phyloP scores from a whole-genome alignment of 148 eudicot species.

The Vaccinium macrocarpon region DNA sequence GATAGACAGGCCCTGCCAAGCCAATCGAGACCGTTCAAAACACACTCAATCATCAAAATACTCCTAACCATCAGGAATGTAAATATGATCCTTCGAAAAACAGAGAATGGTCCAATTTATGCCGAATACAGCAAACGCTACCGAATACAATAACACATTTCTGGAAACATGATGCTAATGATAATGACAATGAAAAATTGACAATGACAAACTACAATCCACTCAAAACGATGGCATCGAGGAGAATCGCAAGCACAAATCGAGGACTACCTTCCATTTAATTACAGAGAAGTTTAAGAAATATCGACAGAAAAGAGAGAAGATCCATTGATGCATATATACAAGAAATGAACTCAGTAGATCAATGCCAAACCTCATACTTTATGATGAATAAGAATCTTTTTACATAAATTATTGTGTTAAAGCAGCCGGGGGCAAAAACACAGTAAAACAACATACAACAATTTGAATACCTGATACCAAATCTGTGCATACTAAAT shows the following conservation, averaged over 20 bases:
- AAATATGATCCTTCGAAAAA: neutral
- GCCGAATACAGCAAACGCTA: neutral
- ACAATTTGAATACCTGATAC: constrained; percentile 18
- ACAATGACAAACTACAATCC: neutral
- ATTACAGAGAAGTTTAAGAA: neutral
- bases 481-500: constrained; percentile 16
- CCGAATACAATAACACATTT: neutral
- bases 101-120: neutral
- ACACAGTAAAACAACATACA: constrained; percentile 16
- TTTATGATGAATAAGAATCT: constrained; percentile 1
- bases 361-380: no score
- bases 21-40: no score
- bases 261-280: neutral
- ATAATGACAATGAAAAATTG: neutral
- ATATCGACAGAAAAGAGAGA: no score
- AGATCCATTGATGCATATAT: neutral
- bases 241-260: neutral
- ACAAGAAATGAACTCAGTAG: neutral
- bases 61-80: neutral
- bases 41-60: neutral
- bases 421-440: constrained; percentile 7
- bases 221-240: neutral
- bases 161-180: neutral
- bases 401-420: constrained; percentile 13
- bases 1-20: no score